Conservation (phyloP, 1,139 yeast genomes). For the Eremothecium coryli region DNA sequence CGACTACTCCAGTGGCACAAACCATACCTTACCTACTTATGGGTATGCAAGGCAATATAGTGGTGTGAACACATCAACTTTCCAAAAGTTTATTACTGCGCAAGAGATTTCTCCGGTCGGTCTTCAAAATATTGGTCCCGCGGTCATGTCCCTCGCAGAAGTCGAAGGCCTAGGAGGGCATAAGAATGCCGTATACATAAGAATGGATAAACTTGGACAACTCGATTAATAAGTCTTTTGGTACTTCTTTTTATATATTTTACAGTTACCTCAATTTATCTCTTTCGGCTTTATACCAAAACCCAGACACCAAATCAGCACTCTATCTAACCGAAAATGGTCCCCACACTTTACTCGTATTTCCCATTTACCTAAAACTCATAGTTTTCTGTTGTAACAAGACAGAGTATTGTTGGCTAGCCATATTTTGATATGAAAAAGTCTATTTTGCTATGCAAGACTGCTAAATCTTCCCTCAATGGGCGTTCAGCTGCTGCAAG, state of each 20-base stretch:
- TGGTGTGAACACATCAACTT: slow-evolving; percentile 93
- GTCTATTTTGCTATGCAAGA: no score
- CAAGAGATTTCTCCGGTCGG: slow-evolving; percentile 87
- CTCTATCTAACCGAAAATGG: no score
- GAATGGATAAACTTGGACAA: slow-evolving; percentile 71
- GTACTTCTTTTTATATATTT: not conserved
- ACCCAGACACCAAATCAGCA: no score
- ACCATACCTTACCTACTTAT: slow-evolving; percentile 95
- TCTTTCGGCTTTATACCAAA: no score
- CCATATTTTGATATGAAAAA: no score
- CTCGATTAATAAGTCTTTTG: slow-evolving; percentile 26
- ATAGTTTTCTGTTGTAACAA: no score
- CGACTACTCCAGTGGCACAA: slow-evolving; percentile 95
- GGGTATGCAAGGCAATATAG: slow-evolving; percentile 97
- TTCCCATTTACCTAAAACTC: no score
- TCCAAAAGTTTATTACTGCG: slow-evolving; percentile 89
- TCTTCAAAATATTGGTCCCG: slow-evolving; percentile 76
- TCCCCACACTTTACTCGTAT: no score
- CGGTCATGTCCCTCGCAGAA: slow-evolving; percentile 94
- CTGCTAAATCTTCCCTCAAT: no score
- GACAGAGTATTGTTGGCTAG: no score
- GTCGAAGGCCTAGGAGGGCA: slow-evolving; percentile 97
- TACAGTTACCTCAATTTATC: no score
- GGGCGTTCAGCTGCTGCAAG: no score
- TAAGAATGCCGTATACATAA: slow-evolving; percentile 87